These are phyloP conservation scores for Beta lomatogona DNA, from an alignment of 179 eudicot species.

Conservation along the genomic window DNA sequence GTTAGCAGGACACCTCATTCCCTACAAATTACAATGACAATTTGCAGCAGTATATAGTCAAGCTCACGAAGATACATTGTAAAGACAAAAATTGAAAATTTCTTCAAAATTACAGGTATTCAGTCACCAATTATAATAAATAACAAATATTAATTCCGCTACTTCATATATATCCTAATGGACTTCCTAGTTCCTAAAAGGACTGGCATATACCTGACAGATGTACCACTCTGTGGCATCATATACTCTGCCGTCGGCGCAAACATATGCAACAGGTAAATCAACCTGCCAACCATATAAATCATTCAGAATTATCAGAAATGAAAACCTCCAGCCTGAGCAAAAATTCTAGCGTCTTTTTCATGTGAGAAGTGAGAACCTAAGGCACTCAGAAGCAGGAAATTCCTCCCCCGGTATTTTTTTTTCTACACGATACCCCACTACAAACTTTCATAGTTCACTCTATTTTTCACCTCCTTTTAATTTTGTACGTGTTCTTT, in stretches of 20 bases:
- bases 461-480: background rate
- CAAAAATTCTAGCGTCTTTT: background rate
- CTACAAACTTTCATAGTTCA: background rate
- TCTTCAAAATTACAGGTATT: background rate
- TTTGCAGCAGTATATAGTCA: background rate
- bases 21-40: conserved; percentile 55
- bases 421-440: background rate
- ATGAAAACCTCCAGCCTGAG: background rate
- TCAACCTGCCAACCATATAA: conserved; percentile 63
- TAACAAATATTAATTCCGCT: background rate
- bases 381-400: background rate
- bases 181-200: background rate
- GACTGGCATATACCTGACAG: conserved; percentile 66
- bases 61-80: background rate
- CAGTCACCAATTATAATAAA: too few relatives aligned
- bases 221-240: conserved; percentile 95
- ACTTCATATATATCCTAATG: background rate
- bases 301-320: conserved; percentile 16
- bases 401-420: background rate
- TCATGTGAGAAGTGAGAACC: background rate
- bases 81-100: background rate
- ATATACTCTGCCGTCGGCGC: conserved; percentile 81
- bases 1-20: conserved; percentile 93
- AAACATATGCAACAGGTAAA: conserved; percentile 82
- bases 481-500: background rate